Evolutionary conservation across 176 grass and related monocot species (phyloP), one percentile per base, ranked within the genome.

Genomic region (Leersia perrieri): DNA sequence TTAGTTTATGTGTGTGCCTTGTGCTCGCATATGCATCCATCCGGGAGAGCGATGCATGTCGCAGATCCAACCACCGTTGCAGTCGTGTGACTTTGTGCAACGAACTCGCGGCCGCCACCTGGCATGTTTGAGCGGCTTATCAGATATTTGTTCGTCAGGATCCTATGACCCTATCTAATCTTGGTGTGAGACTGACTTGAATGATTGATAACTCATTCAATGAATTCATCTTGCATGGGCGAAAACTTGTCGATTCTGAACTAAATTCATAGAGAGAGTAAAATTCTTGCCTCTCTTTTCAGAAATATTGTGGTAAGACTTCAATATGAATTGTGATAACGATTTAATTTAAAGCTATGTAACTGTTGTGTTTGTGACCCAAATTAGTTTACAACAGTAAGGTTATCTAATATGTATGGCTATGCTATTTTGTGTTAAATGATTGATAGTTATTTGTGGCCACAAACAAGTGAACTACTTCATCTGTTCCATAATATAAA

Each of bases 31-130:
- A 10, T 23, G 41, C 41, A 66, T 74, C 80, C 22, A 33, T 35
- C 57, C 33, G 22, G 14, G 74, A 88, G 40, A 88, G 60, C 60
- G 86, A 88, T 68, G 45, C 42, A 42, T 72, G 49, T 32, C 26
- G 62, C 23, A 10, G n/a, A 63, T 35, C 34, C 74, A 88, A 73
- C 80, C 29, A 83, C 74, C 68, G 67, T 34, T 9, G 47, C 9
- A 62, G 39, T 3, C 68, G 49, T 62, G 78, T 11, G 6, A 47
- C 39, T 7, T 47, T 33, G 25, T 16, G 49, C 72, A 28, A 78
- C 41, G 16, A 53, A 38, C 80, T 44, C 75, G 0, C 30, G 18
- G n/a, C 80, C 28, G 41, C 57, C 81, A 75, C 70, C 63, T 69
- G 87, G 62, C 86, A 31, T 58, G 22, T 26, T 9, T 3, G 4